phyloP scores from a whole-genome alignment of 2,329 filamentous ascomycete genomes.

The Trichoderma koningiopsis region DNA sequence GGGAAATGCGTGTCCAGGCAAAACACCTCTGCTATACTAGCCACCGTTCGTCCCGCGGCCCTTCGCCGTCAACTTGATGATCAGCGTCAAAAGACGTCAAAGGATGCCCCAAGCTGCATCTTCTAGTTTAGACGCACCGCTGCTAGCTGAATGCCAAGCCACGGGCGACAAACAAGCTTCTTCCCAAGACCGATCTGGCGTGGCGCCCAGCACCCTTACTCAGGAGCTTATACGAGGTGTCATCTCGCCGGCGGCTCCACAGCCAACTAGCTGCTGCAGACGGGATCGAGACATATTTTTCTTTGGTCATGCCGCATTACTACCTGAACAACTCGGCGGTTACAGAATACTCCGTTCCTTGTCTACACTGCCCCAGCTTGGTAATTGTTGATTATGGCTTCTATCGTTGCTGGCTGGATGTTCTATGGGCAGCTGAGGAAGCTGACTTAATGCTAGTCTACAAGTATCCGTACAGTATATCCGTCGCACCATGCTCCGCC shows the following conservation, averaged over 20 bases:
- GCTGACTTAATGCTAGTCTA: neutral
- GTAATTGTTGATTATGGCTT: neutral
- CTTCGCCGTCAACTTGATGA: neutral
- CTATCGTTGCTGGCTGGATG: neutral
- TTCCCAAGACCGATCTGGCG: conserved; percentile 22
- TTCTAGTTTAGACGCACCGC: neutral
- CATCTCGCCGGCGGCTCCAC: conserved; percentile 17
- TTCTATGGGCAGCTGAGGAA: neutral
- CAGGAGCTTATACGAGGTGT: conserved; percentile 24
- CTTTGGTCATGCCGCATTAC: neutral
- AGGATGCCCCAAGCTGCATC: neutral
- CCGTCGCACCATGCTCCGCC: neutral
- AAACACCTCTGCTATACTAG: neutral
- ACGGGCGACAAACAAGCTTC: conserved; percentile 21
- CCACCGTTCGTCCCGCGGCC: neutral
- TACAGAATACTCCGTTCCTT: conserved; percentile 1
- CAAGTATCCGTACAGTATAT: neutral
- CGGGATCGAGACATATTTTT: neutral
- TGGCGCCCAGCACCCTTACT: conserved; percentile 7
- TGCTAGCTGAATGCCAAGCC: conserved; percentile 12
- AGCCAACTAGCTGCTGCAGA: neutral
- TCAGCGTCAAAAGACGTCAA: neutral
- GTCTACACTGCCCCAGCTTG: neutral
- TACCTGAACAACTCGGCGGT: neutral
- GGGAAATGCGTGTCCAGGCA: neutral